Base-by-base conservation (phyloP, 2,329 filamentous ascomycete genomes). In the Phaeophleospora eucalypticola region DNA sequence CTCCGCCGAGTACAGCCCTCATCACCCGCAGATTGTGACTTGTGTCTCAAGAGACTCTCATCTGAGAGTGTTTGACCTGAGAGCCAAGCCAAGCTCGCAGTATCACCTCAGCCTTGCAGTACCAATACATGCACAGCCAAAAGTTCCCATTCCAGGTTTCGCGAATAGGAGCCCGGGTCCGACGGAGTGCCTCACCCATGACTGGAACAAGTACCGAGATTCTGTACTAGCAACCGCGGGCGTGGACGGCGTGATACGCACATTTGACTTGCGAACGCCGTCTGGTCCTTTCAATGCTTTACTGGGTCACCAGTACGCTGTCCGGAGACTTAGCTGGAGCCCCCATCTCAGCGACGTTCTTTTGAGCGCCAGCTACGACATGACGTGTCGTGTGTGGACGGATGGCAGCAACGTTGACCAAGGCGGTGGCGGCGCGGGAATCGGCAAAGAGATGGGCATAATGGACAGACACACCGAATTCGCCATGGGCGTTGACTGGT, bases 181-280 rank as follows among this genome's bases (percentile, higher is more conserved):
- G 0, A 78, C 82, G 8, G 93, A 98, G 73, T 82, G 88, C 32
- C 78, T 98, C 24, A 95, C 90, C 0, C 93, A 97, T 69, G 93
- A 98, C 68, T 98, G 93, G 93, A 98, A 98, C 73, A 98, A 98
- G 70, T 98, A 98, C 71, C 81, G 86, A 33, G 82, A 89, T 56
- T 85, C 83, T 0, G 76, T 96, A 19, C 74, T 98, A 45, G 93
- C 93, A 0, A 89, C 89, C 0, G 93, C 82, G 1, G 91, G 93
- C 45, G 93, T 97, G 3, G 93, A 98, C 67, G 80, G 87, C 44
- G 72, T 85, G 15, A 84, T 98, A 51, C 83, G 93, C 39, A 93
- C 87, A 0, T 97, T 97, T 62, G 93, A 98, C 67, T 84, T 96
- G 37, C 79, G 93, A 36, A 85, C 82, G 59, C 86, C 88, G 1